These are phyloP conservation scores for Phanerodontia chrysosporium DNA, from an alignment of 768 basidiomycete species.

Conservation along the genomic window DNA sequence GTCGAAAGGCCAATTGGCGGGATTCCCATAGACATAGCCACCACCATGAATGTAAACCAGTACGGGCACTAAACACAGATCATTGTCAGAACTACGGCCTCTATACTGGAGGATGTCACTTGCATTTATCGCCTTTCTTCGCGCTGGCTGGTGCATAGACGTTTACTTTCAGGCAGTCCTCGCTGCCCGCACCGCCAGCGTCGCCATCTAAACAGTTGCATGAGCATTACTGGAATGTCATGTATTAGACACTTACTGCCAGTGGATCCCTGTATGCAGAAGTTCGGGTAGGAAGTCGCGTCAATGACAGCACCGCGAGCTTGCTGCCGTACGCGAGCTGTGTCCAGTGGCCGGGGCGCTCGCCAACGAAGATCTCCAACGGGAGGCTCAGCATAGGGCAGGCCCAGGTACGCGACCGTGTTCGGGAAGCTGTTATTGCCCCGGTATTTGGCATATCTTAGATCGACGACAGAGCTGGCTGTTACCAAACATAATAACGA, in stretches of 20 bases:
- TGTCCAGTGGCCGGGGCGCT: slow-evolving; percentile 49
- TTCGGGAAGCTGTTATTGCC: slow-evolving; percentile 51
- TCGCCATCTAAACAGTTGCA: slow-evolving; percentile 38
- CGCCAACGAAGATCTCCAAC: slow-evolving; percentile 33
- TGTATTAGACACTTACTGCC: slow-evolving; percentile 31
- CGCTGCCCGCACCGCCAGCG: slow-evolving; percentile 59
- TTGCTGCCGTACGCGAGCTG: slow-evolving; percentile 34
- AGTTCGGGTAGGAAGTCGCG: slow-evolving; percentile 49
- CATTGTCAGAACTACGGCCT: not conserved
- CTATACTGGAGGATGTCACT: slow-evolving; percentile 15
- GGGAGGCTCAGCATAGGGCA: slow-evolving; percentile 36
- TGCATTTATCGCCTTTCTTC: slow-evolving; percentile 43
- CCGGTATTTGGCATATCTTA: slow-evolving; percentile 55
- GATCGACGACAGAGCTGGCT: slow-evolving; percentile 36
- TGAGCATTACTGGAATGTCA: not conserved
- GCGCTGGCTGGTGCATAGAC: slow-evolving; percentile 53
- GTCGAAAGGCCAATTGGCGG: slow-evolving; percentile 62
- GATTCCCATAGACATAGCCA: slow-evolving; percentile 56
- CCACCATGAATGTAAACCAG: slow-evolving; percentile 40
- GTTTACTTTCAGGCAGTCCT: slow-evolving; percentile 67
- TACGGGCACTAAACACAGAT: slow-evolving; percentile 28
- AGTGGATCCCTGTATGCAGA: slow-evolving; percentile 56
- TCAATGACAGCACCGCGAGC: slow-evolving; percentile 40
- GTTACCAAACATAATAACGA: slow-evolving; percentile 2
- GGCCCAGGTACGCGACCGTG: slow-evolving; percentile 49